phyloP scores from a whole-genome alignment of 1,284 basidiomycete species.

The Puccinia horiana region DNA sequence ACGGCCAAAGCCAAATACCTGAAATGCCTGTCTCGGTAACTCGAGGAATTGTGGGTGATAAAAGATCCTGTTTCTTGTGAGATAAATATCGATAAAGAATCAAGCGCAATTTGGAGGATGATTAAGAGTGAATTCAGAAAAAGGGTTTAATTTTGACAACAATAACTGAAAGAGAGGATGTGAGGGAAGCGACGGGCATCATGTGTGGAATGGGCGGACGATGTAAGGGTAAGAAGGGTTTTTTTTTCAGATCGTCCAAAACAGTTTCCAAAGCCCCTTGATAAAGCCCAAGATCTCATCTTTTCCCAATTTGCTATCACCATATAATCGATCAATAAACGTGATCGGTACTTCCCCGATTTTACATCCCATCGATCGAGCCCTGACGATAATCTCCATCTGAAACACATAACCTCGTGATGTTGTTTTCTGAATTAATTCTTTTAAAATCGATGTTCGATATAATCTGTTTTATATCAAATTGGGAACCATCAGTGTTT shows the following conservation, averaged over 20 bases:
- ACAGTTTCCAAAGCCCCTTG: constrained; percentile 79
- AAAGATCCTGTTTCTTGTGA: too few species aligned
- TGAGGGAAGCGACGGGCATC: neutral
- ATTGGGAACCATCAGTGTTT: too few species aligned
- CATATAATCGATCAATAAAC: constrained; percentile 87
- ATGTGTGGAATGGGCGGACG: neutral
- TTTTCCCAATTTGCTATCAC: constrained; percentile 84
- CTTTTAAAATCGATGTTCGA: constrained; percentile 71
- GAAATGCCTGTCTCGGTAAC: too few species aligned
- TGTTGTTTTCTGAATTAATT: constrained; percentile 77
- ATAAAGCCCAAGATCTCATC: constrained; percentile 85
- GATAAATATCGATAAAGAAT: too few species aligned
- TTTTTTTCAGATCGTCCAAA: constrained; percentile 60
- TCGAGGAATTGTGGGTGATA: too few species aligned
- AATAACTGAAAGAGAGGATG: neutral
- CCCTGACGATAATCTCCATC: constrained; percentile 95
- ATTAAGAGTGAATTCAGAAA: neutral
- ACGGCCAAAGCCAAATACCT: too few species aligned
- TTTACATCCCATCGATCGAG: constrained; percentile 74
- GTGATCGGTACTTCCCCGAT: constrained; percentile 90
- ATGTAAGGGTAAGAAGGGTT: neutral
- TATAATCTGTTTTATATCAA: constrained; percentile 66
- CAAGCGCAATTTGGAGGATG: neutral
- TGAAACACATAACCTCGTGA: constrained; percentile 92
- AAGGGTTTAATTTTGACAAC: neutral